Evolutionary conservation across 129 eudicot genomes (phyloP).

Genomic region (Arctium minus): DNA sequence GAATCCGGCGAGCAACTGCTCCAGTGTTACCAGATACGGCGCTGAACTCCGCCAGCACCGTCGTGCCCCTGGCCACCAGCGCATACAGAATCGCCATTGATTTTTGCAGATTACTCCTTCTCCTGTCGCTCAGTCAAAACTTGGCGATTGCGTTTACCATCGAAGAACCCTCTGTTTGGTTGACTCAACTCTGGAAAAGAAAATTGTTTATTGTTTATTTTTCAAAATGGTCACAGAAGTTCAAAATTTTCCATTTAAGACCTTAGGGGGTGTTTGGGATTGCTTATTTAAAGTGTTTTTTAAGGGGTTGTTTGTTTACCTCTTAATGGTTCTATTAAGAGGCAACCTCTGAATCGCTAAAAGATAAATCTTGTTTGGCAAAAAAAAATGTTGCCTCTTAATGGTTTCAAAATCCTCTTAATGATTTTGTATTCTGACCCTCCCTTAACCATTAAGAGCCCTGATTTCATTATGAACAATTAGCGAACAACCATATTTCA

Average conservation of each 20-base stretch:
- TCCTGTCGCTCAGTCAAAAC: not conserved
- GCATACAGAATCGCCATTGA: conserved; percentile 90
- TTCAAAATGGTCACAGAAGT: not conserved
- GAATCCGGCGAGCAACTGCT: conserved; percentile 84
- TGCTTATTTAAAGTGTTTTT: too few species aligned
- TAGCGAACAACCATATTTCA: too few species aligned
- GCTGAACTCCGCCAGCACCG: conserved; percentile 94
- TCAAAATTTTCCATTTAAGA: not conserved
- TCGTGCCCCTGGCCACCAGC: conserved; percentile 89
- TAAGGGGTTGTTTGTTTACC: too few species aligned
- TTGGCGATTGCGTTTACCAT: conserved; percentile 5
- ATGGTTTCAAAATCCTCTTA: too few species aligned
- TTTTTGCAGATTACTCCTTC: not conserved
- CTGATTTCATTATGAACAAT: too few species aligned
- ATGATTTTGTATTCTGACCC: too few species aligned
- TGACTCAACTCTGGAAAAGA: not conserved
- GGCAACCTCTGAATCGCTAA: too few species aligned
- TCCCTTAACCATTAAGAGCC: too few species aligned
- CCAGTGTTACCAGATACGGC: conserved; percentile 94
- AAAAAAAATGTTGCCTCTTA: too few species aligned
- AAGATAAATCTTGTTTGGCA: too few species aligned
- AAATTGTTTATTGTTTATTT: not conserved
- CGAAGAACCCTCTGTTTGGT: conserved; percentile 20
- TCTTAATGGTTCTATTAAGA: too few species aligned
- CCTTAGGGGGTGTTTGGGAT: not conserved